phyloP scores from a whole-genome alignment of 1,139 yeast genomes.

The Taphrina flavorubra region DNA sequence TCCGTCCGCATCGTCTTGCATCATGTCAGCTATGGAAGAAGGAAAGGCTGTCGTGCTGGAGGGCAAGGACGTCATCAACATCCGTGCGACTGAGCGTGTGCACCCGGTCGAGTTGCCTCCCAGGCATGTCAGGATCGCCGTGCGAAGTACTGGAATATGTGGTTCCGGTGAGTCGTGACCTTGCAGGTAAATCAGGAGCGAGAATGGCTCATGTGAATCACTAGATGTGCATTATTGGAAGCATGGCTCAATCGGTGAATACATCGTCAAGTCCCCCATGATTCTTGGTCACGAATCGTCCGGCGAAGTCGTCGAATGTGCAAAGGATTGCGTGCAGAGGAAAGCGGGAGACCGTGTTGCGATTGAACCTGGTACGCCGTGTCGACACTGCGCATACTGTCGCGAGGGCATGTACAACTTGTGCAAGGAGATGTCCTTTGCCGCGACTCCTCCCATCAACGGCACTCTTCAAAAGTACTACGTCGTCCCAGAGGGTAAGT shows the following conservation, averaged over 20 bases:
- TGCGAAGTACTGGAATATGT: slow-evolving; percentile 82
- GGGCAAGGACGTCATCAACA: slow-evolving; percentile 21
- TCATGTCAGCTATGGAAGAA: slow-evolving; percentile 19
- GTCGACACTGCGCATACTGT: slow-evolving; percentile 70
- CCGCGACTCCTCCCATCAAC: slow-evolving; percentile 81
- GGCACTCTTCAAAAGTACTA: slow-evolving; percentile 74
- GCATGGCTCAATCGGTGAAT: slow-evolving; percentile 75
- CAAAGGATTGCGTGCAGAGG: slow-evolving; percentile 60
- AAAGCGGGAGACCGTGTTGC: slow-evolving; percentile 66
- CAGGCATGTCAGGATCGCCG: slow-evolving; percentile 68
- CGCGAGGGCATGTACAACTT: slow-evolving; percentile 77
- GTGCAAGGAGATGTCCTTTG: slow-evolving; percentile 83
- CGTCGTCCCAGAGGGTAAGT: slow-evolving; percentile 64
- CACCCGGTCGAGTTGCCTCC: slow-evolving; percentile 28
- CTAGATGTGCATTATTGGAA: slow-evolving; percentile 70
- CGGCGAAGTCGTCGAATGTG: slow-evolving; percentile 66
- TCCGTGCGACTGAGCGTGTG: slow-evolving; percentile 15
- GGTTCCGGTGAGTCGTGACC: slow-evolving; percentile 63
- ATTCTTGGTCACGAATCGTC: slow-evolving; percentile 68
- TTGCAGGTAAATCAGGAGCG: too few species aligned
- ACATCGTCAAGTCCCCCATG: slow-evolving; percentile 60
- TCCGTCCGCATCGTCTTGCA: too few species aligned
- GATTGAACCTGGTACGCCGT: slow-evolving; percentile 75
- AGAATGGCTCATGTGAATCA: too few species aligned
- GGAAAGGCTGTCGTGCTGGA: slow-evolving; percentile 35